Base-by-base conservation (phyloP, 2,329 filamentous ascomycete genomes). In the Pleoardoris graminearum region DNA sequence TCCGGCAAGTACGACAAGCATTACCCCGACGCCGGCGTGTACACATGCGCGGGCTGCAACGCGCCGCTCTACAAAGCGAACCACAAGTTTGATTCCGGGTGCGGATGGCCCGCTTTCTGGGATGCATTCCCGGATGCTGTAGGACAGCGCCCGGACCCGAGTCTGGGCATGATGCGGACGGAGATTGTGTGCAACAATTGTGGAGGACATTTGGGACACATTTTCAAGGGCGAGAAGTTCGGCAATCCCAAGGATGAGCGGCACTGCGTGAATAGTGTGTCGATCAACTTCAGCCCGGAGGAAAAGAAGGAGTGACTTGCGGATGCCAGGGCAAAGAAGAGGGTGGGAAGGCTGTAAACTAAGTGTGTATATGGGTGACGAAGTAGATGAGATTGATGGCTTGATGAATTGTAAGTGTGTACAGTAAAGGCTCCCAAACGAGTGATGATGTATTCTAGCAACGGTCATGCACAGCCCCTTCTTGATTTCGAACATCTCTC, bases 51-150 rank as follows among this genome's bases (percentile, higher is more conserved):
- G 16, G 94, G 85, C 47, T 99, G 94, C 80, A 75, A 86, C 23
- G 83, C 91, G 7, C 92, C 94, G 4, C 85, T 99, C 16, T 99
- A 99, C 83, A 93, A 87, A 74, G 92, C 94, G 23, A 82, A 82
- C 58, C 92, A 96, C 77, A 99, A 99, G 75, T 99, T 99, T 82
- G 90, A 90, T 75, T 95, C 90, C 16, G 91, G 91, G 36, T 99
- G 94, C 75, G 94, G 94, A 55, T 99, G 94, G 94, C 94, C 94
- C 0, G 94, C 94, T 11, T 99, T 97, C 77, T 99, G 93, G 72
- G 94, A 99, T 75, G 93, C 88, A 60, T 85, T 99, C 46, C 93
- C 94, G 0, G 92, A 91, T 2, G 93, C 93, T 0, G 91, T 99
- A 11, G 90, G 85, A 30, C 82, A 93, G 57, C 88, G 93, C 67